phyloP scores from a whole-genome alignment of 148 eudicot species.

The Rhododendron williamsianum region DNA sequence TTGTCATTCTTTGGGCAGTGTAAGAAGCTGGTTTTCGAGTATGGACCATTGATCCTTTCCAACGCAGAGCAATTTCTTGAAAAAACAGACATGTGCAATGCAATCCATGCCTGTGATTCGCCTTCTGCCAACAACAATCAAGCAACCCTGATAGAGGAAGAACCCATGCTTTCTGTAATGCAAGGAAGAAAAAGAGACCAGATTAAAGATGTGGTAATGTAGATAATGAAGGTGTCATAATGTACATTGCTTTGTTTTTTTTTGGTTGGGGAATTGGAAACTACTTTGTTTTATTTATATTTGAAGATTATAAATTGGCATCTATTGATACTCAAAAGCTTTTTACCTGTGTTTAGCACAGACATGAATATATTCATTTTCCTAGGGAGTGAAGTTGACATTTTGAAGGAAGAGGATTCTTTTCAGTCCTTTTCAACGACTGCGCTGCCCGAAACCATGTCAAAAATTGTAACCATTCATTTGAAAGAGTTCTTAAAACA shows the following conservation, averaged over 20 bases:
- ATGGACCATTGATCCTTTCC: slow-evolving; percentile 53
- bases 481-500: background rate
- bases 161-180: slow-evolving; percentile 22
- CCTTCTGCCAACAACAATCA: slow-evolving; percentile 12
- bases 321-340: background rate
- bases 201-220: background rate
- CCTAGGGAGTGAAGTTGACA: background rate
- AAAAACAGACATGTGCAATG: slow-evolving; percentile 56
- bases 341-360: background rate
- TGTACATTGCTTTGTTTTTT: background rate
- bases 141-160: background rate
- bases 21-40: slow-evolving; percentile 69
- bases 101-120: slow-evolving; percentile 58
- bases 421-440: background rate
- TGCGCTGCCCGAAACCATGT: background rate
- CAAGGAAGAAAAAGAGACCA: background rate
- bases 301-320: background rate
- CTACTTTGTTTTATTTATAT: background rate
- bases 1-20: slow-evolving; percentile 46
- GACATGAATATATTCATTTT: background rate
- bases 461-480: background rate
- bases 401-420: background rate
- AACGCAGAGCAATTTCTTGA: slow-evolving; percentile 61
- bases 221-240: background rate
- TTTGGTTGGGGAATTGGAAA: too few species aligned